phyloP scores from a whole-genome alignment of 2,329 filamentous ascomycete species.

The Cryphonectria naterciae region DNA sequence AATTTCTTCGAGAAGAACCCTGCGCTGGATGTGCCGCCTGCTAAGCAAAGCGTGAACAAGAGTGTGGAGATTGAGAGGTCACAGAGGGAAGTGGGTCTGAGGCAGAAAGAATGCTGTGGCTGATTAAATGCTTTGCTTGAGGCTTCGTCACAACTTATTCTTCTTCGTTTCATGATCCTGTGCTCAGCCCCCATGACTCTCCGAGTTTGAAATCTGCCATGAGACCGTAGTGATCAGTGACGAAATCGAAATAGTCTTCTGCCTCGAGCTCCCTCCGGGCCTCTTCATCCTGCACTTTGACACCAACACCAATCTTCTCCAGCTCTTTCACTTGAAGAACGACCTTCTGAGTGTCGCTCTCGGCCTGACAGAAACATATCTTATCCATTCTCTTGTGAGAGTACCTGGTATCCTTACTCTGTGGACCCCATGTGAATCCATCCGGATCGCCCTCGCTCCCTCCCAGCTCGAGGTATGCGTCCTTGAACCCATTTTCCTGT shows the following conservation, averaged over 20 bases:
- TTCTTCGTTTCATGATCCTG: neutral
- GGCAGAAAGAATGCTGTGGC: constrained; percentile 14
- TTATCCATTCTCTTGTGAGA: constrained; percentile 58
- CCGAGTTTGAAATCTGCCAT: constrained; percentile 20
- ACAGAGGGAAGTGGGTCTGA: constrained; percentile 16
- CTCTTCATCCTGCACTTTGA: constrained; percentile 43
- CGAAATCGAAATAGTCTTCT: constrained; percentile 13
- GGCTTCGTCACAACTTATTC: neutral
- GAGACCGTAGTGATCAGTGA: constrained; percentile 24
- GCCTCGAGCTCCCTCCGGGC: constrained; percentile 33
- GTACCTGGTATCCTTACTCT: constrained; percentile 47
- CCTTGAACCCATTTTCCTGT: constrained; percentile 50
- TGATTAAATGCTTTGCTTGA: neutral
- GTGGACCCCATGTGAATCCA: constrained; percentile 61
- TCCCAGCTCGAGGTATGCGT: constrained; percentile 55
- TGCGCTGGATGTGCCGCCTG: constrained; percentile 40
- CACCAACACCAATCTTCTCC: constrained; percentile 50
- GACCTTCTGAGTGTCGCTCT: neutral
- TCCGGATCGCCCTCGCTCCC: constrained; percentile 51
- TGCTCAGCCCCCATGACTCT: constrained; percentile 1
- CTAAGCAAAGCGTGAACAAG: constrained; percentile 6
- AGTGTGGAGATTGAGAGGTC: constrained; percentile 15
- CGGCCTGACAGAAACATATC: constrained; percentile 44
- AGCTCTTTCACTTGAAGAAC: constrained; percentile 38
- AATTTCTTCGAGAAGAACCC: constrained; percentile 58